Percentiles rank a stretch among this genome's conserved stretches.
These are phyloP conservation scores for Geotrichum cucujoidarum DNA, from an alignment of 1,139 yeast species.

Conservation along the genomic window DNA sequence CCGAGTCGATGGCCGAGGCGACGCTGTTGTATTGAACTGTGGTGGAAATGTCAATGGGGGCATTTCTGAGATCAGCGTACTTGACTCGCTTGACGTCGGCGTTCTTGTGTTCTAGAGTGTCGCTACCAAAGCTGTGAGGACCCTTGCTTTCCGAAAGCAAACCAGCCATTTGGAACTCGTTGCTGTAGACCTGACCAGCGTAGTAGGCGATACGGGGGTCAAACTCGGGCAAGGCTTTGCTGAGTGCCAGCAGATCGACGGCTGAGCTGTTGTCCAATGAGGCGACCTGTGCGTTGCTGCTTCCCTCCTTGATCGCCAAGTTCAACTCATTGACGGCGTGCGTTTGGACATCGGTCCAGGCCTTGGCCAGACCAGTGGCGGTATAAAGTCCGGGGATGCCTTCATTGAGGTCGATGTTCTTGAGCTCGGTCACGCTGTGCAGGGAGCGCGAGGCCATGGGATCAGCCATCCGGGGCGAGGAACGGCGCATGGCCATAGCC, in stretches of 20 bases:
- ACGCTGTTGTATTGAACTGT: constrained; percentile 10
- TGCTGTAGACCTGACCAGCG: constrained; percentile 89
- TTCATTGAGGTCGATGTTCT: constrained; percentile 30
- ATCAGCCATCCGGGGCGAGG: constrained; percentile 1
- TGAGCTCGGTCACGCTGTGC: constrained; percentile 34
- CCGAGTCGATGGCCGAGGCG: constrained; percentile 2
- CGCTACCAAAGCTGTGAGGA: constrained; percentile 40
- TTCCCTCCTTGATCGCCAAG: constrained; percentile 27
- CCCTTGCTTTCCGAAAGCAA: constrained; percentile 30
- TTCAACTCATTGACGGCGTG: constrained; percentile 64
- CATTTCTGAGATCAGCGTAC: constrained; percentile 8
- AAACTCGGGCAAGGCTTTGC: constrained; percentile 8
- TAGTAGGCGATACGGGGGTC: constrained; percentile 48
- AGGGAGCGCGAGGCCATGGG: constrained; percentile 7
- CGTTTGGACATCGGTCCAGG: constrained; percentile 81
- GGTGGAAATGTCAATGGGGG: constrained; percentile 9
- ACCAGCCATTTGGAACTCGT: constrained; percentile 73
- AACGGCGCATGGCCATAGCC: constrained; percentile 1
- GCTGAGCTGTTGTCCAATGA: constrained; percentile 5
- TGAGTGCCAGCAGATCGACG: constrained; percentile 5
- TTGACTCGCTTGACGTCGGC: constrained; percentile 23
- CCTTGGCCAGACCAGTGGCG: constrained; percentile 60
- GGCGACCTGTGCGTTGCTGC: constrained; percentile 21
- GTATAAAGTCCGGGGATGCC: constrained; percentile 76
- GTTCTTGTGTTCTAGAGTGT: constrained; percentile 6